Conservation (phyloP, 2,329 filamentous ascomycete genomes). For the Erysiphe neolycopersici region DNA sequence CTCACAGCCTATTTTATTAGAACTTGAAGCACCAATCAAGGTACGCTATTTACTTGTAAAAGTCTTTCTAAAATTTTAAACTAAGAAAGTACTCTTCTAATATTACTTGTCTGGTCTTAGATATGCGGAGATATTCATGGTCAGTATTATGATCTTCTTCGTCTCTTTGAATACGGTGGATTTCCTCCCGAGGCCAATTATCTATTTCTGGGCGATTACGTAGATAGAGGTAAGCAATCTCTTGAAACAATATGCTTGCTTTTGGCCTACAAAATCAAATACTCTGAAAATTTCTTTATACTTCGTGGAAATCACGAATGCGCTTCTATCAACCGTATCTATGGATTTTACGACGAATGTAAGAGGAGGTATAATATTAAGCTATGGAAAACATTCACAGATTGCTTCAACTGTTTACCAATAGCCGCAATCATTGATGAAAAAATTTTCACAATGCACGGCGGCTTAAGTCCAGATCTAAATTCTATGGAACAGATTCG, state of each 20-base stretch:
- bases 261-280: constrained; percentile 77
- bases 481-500: constrained; percentile 99
- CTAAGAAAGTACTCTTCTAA: too few relatives aligned
- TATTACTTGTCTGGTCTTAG: constrained; percentile 19
- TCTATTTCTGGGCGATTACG: constrained; percentile 96
- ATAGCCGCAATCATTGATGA: constrained; percentile 98
- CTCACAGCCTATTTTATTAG: constrained; percentile 89
- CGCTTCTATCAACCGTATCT: constrained; percentile 1
- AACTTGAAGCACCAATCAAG: constrained; percentile 95
- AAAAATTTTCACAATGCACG: constrained; percentile 99
- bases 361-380: constrained; percentile 1
- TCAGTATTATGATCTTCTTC: constrained; percentile 94
- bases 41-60: not conserved
- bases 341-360: constrained; percentile 1
- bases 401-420: constrained; percentile 90
- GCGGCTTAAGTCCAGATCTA: constrained; percentile 82
- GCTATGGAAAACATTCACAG: constrained; percentile 80
- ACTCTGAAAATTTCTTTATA: constrained; percentile 2
- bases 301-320: constrained; percentile 2
- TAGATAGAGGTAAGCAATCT: constrained; percentile 96
- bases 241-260: constrained; percentile 95
- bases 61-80: too few relatives aligned
- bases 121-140: constrained; percentile 98
- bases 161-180: constrained; percentile 92
- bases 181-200: constrained; percentile 98